phyloP scores from a whole-genome alignment of 768 basidiomycete species.

The Russula sp. region DNA sequence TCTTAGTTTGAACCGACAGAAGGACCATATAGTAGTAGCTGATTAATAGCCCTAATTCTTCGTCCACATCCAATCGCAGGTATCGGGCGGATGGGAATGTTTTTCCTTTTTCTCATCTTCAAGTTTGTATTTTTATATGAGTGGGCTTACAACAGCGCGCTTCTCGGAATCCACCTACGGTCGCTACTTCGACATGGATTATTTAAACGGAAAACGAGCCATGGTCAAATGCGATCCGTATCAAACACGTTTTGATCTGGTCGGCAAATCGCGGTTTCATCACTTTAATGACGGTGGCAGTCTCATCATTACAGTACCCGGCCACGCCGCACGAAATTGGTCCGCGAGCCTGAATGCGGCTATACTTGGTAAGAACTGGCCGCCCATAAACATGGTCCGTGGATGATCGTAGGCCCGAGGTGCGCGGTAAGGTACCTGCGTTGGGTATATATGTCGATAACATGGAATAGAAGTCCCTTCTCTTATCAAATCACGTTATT shows the following conservation, averaged over 20 bases:
- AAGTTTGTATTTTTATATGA: too few species aligned
- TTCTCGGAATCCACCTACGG: too few species aligned
- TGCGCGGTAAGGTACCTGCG: not conserved
- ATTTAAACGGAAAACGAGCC: not conserved
- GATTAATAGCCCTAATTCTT: too few species aligned
- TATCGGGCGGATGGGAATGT: too few species aligned
- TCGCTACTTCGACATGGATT: not conserved
- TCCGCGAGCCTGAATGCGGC: not conserved
- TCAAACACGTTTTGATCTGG: slow-evolving; percentile 11
- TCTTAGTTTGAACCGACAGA: too few species aligned
- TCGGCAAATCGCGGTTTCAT: slow-evolving; percentile 13
- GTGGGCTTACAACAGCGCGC: too few species aligned
- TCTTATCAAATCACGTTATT: slow-evolving; percentile 1
- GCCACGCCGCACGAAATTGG: not conserved
- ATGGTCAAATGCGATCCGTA: not conserved
- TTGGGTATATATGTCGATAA: slow-evolving; percentile 1
- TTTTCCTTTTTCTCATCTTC: too few species aligned
- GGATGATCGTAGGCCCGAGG: slow-evolving; percentile 13
- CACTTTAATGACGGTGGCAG: not conserved
- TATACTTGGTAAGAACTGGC: slow-evolving; percentile 1
- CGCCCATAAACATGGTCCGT: slow-evolving; percentile 6
- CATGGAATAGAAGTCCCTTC: not conserved
- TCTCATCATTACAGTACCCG: slow-evolving; percentile 1
- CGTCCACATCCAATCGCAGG: too few species aligned
- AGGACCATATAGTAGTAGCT: too few species aligned